Percentiles rank a stretch among this genome's conserved stretches.
Conservation (phyloP, 768 basidiomycete species). For the Russula griseocarnosa region DNA sequence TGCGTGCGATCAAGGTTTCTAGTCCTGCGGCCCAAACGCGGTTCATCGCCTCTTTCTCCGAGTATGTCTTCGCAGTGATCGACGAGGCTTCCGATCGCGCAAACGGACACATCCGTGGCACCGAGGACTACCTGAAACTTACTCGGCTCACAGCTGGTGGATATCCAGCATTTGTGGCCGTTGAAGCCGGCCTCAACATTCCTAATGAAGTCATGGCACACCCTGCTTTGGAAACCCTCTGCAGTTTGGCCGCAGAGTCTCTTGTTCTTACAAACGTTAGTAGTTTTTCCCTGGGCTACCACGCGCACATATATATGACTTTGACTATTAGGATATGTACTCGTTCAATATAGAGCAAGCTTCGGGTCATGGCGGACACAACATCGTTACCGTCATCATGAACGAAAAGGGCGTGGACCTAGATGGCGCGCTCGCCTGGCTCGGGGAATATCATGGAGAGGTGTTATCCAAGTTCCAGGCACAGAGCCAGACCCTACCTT, state of each 20-base stretch:
- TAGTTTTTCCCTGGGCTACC: constrained; percentile 14
- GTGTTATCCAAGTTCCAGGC: constrained; percentile 46
- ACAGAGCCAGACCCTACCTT: constrained; percentile 45
- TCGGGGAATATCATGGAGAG: constrained; percentile 55
- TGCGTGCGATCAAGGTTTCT: constrained; percentile 13
- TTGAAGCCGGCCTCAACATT: constrained; percentile 55
- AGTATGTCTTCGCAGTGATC: constrained; percentile 35
- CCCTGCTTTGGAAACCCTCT: constrained; percentile 45
- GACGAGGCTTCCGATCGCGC: constrained; percentile 35
- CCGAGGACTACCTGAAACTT: constrained; percentile 51
- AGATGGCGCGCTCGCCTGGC: constrained; percentile 59
- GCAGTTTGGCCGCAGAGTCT: constrained; percentile 46
- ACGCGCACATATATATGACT: constrained; percentile 14
- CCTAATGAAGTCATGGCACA: constrained; percentile 53
- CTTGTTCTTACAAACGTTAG: constrained; percentile 44
- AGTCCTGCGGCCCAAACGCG: constrained; percentile 27
- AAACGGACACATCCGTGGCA: constrained; percentile 33
- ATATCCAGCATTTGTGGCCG: constrained; percentile 48
- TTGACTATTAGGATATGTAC: constrained; percentile 55
- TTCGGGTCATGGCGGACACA: constrained; percentile 57
- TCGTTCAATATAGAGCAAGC: constrained; percentile 76
- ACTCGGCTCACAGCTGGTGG: constrained; percentile 53
- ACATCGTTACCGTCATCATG: constrained; percentile 72
- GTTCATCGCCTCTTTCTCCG: constrained; percentile 34
- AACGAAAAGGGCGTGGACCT: constrained; percentile 51